A percentile compares a stretch with the other conserved stretches of the same genome.
phyloP scores from a whole-genome alignment of 73 alveolate genomes.

The Breviolum minutum region DNA sequence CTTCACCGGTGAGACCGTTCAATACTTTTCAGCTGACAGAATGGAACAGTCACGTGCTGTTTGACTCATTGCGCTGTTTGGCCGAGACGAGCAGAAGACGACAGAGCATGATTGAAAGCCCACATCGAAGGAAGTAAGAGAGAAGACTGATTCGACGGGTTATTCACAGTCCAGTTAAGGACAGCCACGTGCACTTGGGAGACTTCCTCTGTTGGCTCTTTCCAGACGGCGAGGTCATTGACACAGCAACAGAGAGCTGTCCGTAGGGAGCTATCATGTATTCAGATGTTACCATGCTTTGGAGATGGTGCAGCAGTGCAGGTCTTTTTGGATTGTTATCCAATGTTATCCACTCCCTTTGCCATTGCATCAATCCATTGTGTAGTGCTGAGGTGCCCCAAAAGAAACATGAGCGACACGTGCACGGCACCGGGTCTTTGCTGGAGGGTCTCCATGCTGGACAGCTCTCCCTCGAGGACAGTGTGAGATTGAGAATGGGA shows the following conservation, averaged over 20 bases:
- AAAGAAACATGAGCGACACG: not conserved
- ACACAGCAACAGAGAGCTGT: too few species aligned
- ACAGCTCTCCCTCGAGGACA: conserved; percentile 38
- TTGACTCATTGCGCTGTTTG: too few species aligned
- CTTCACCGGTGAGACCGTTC: not conserved
- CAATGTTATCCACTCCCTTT: not conserved
- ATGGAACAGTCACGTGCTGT: not conserved
- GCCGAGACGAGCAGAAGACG: too few species aligned
- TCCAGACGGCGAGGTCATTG: conserved; percentile 6
- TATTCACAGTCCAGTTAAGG: not conserved
- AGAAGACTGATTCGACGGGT: not conserved
- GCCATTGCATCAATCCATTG: not conserved
- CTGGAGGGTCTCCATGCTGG: conserved; percentile 47
- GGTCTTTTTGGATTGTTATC: too few species aligned
- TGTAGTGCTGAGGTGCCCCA: not conserved
- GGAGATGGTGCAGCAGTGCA: too few species aligned
- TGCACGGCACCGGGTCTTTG: conserved; percentile 19
- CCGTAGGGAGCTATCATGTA: too few species aligned
- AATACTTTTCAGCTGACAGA: not conserved
- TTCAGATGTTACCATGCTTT: too few species aligned
- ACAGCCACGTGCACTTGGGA: conserved; percentile 9
- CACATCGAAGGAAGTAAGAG: too few species aligned
- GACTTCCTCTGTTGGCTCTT: conserved; percentile 75
- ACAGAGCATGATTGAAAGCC: too few species aligned
- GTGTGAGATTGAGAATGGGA: not conserved